phyloP scores from a whole-genome alignment of 345 rosid genomes.

The Viola odorata region DNA sequence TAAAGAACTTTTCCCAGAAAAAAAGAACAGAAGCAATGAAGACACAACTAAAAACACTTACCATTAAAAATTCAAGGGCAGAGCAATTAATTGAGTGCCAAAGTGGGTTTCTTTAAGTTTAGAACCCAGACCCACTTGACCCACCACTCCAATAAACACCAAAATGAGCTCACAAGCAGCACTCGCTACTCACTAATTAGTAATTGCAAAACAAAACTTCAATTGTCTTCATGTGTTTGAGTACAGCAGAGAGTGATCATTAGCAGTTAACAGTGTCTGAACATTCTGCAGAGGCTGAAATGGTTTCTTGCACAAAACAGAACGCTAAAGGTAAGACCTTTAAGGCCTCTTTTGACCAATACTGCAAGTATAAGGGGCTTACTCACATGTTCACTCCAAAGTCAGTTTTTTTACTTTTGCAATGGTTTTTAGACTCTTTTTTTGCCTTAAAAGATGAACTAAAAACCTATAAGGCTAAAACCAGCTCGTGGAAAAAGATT shows the following conservation, averaged over 20 bases:
- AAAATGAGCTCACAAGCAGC: conserved; percentile 18
- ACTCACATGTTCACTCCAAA: conserved; percentile 7
- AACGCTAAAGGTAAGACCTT: conserved; percentile 29
- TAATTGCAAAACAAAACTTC: conserved; percentile 21
- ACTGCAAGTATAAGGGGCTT: conserved; percentile 27
- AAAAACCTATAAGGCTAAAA: conserved; percentile 1
- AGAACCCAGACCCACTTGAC: conserved; percentile 13
- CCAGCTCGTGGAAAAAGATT: conserved; percentile 27
- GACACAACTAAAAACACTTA: conserved; percentile 19
- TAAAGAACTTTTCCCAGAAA: conserved; percentile 9
- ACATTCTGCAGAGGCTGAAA: conserved; percentile 18
- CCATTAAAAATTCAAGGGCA: conserved; percentile 19
- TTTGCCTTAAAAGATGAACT: conserved; percentile 45
- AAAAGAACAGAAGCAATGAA: conserved; percentile 4
- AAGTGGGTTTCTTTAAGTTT: conserved; percentile 13
- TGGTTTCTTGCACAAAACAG: background rate
- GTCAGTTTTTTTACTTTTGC: conserved; percentile 24
- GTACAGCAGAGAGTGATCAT: conserved; percentile 23
- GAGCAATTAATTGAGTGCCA: conserved; percentile 9
- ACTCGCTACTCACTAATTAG: background rate
- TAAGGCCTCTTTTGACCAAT: conserved; percentile 35
- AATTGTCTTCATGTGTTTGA: conserved; percentile 24
- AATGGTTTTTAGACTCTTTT: conserved; percentile 19
- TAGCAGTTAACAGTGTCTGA: conserved; percentile 28
- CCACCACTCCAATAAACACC: conserved; percentile 5